phyloP scores from a whole-genome alignment of 768 basidiomycete species.

The Tephrocybe rancida region DNA sequence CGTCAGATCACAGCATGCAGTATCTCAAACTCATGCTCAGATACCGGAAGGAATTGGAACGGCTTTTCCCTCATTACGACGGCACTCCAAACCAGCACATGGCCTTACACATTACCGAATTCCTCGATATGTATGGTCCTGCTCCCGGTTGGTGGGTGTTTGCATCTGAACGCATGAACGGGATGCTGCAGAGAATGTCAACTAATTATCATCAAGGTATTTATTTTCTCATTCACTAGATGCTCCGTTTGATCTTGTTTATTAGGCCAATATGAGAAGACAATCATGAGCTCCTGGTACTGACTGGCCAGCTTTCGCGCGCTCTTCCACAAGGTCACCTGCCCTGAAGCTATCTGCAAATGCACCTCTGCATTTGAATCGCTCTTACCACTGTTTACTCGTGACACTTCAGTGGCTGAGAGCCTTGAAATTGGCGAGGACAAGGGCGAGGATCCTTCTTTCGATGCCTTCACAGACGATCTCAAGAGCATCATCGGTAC shows the following conservation, averaged over 20 bases:
- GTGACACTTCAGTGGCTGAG: background rate
- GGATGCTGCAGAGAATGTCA: conserved; percentile 3
- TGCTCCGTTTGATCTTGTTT: background rate
- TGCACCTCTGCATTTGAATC: background rate
- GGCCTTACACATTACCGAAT: conserved; percentile 34
- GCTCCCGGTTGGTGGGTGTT: conserved; percentile 18
- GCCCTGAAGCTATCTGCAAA: background rate
- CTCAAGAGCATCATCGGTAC: too few species aligned
- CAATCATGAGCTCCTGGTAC: conserved; percentile 15
- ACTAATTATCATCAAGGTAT: conserved; percentile 1
- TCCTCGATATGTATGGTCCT: conserved; percentile 31
- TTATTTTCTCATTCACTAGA: background rate
- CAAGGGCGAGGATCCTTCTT: background rate
- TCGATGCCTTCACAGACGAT: background rate
- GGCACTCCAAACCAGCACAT: conserved; percentile 40
- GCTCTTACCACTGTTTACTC: background rate
- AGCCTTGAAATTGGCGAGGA: background rate
- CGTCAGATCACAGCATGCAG: background rate
- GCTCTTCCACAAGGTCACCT: conserved; percentile 7
- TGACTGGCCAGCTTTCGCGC: conserved; percentile 12
- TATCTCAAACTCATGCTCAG: background rate
- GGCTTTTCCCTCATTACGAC: conserved; percentile 22
- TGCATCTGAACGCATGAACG: conserved; percentile 15
- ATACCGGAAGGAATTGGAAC: background rate
- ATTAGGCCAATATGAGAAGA: conserved; percentile 16